Conservation (phyloP, 129 eudicot genomes). For the Flaveria bidentis region DNA sequence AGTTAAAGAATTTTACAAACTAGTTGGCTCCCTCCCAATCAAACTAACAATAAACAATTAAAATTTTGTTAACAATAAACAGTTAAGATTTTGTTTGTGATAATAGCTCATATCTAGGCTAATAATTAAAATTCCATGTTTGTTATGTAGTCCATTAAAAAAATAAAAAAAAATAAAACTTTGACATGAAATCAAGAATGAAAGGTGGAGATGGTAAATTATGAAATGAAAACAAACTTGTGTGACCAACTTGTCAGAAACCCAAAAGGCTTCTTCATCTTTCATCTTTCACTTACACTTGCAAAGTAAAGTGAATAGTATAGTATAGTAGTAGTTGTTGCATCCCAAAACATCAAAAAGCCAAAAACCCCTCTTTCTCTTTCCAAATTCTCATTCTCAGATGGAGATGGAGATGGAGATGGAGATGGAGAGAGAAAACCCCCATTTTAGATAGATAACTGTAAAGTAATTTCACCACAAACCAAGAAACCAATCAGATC, state of each 20-base stretch:
- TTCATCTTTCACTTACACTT: slow-evolving; percentile 12
- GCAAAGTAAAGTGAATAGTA: slow-evolving; percentile 12
- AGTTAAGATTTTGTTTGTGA: too few relatives aligned
- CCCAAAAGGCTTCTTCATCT: slow-evolving; percentile 18
- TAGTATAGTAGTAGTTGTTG: neutral
- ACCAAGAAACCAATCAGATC: slow-evolving; percentile 25
- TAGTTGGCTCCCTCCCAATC: too few relatives aligned
- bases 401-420: slow-evolving; percentile 15
- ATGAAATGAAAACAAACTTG: slow-evolving; percentile 31
- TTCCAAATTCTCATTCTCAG: slow-evolving; percentile 8
- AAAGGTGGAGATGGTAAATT: neutral
- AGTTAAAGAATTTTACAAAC: too few relatives aligned
- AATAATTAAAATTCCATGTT: too few relatives aligned
- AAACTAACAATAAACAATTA: too few relatives aligned
- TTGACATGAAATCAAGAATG: slow-evolving; percentile 24
- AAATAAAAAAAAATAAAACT: neutral
- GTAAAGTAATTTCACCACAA: slow-evolving; percentile 17
- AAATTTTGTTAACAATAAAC: too few relatives aligned
- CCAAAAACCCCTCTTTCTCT: slow-evolving; percentile 24
- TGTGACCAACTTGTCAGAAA: slow-evolving; percentile 18
- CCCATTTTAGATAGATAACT: slow-evolving; percentile 18
- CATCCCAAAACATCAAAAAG: slow-evolving; percentile 34
- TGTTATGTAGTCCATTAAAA: too few relatives aligned
- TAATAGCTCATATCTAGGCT: too few relatives aligned
- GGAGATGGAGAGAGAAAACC: slow-evolving; percentile 24